Base-by-base conservation (phyloP, 2,329 filamentous ascomycete species). In the Claviceps africana region DNA sequence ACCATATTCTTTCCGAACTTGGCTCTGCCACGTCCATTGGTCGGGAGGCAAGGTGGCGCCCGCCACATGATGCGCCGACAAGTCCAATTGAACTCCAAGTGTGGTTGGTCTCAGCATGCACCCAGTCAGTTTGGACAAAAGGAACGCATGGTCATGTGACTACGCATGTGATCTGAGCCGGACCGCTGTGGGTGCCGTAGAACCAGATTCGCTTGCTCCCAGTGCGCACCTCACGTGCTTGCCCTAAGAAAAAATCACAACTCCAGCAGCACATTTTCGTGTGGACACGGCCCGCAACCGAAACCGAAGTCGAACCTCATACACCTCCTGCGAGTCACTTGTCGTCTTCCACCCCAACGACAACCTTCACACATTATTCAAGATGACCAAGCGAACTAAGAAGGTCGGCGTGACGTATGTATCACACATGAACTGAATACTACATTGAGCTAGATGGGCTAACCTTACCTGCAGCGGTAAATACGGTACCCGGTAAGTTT, bases 321-420 rank as follows among this genome's bases (percentile, higher is more conserved):
- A 60, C 44, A 55, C 62, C 61, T 56, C 60, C 58, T 54, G 57
- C 57, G 57, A 58, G 62, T 59, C 64, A 62, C 57, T 60, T 61
- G 56, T 59, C 61, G 62, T 62, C 62, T 61, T 61, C 58, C 62
- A 60, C 59, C 60, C 61, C 60, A 55, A 62, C 60, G 61, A 64
- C 62, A 61, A 63, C 56, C 60, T 60, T 62, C 64, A 67, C 65
- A 68, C 56, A 62, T 58, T 70, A 70, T 74, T 72, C 79, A 88
- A 83, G 76, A 93, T 93, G 86, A 88, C 87, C 73, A 91, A 93
- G 83, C 84, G 88, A 79, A 94, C 88, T 63, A 94, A 72, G 86
- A 94, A 95, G 86, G 89, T 95, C 83, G 88, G 88, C 74, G 90
- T 96, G 74, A 96, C 91, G 69, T 71, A 67, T 56, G 69, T 71